A percentile compares a stretch with the other conserved stretches of the same genome.
phyloP scores from a whole-genome alignment of 2,329 filamentous ascomycete genomes.

The Thelonectria discophora region DNA sequence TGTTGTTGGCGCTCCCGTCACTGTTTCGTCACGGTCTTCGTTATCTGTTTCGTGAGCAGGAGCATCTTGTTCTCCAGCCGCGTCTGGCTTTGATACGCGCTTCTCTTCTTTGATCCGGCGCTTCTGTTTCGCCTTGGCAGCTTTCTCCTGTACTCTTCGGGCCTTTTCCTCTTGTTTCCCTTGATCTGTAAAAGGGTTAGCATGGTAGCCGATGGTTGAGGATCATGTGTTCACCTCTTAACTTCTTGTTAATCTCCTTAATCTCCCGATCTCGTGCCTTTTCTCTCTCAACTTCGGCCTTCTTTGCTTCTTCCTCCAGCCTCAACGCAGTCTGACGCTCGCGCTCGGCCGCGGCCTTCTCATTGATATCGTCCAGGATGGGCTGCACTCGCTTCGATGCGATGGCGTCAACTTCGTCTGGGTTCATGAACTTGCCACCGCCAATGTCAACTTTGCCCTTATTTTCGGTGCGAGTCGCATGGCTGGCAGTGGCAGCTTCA shows the following conservation, averaged over 20 bases:
- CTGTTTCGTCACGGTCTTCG: slow-evolving; percentile 18
- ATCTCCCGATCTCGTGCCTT: slow-evolving; percentile 62
- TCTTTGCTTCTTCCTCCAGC: slow-evolving; percentile 65
- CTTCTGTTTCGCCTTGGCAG: slow-evolving; percentile 64
- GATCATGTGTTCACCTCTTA: slow-evolving; percentile 60
- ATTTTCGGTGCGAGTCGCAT: slow-evolving; percentile 66
- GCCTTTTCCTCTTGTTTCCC: slow-evolving; percentile 52
- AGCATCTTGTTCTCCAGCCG: slow-evolving; percentile 25
- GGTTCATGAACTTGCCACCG: slow-evolving; percentile 81
- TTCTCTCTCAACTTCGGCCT: slow-evolving; percentile 60
- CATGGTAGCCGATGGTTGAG: slow-evolving; percentile 41
- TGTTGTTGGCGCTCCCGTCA: slow-evolving; percentile 6
- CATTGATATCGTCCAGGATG: slow-evolving; percentile 83
- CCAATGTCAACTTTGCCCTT: slow-evolving; percentile 74
- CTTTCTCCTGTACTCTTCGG: slow-evolving; percentile 46
- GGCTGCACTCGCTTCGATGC: slow-evolving; percentile 82
- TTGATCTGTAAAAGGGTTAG: slow-evolving; percentile 49
- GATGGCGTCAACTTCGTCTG: slow-evolving; percentile 80
- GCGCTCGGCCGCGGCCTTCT: slow-evolving; percentile 76
- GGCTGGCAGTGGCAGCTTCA: slow-evolving; percentile 72
- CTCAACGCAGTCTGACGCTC: slow-evolving; percentile 73
- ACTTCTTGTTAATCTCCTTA: slow-evolving; percentile 61
- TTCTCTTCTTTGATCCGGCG: slow-evolving; percentile 61
- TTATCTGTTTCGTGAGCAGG: slow-evolving; percentile 25
- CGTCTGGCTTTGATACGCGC: slow-evolving; percentile 51